Evolutionary conservation across 805 yeast species (phyloP).

Genomic region (Metschnikowia picachoensis): DNA sequence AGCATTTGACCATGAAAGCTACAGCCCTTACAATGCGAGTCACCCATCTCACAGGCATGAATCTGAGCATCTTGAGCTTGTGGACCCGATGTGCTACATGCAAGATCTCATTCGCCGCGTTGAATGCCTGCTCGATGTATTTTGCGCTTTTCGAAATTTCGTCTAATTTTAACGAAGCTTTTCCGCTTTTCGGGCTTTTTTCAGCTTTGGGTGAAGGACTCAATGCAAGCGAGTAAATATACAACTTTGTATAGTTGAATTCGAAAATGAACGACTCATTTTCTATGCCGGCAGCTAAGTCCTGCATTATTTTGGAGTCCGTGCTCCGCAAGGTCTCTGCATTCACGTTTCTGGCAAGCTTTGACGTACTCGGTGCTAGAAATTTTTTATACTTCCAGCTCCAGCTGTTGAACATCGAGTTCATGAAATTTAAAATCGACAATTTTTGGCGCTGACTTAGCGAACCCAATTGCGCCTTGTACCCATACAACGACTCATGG

Average conservation of each 20-base stretch:
- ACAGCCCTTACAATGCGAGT: constrained; percentile 82
- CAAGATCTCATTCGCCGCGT: constrained; percentile 77
- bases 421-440: constrained; percentile 64
- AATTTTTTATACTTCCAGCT: constrained; percentile 55
- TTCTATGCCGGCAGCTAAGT: constrained; percentile 46
- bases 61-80: constrained; percentile 56
- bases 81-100: constrained; percentile 69
- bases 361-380: constrained; percentile 46
- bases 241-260: constrained; percentile 77
- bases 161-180: constrained; percentile 47
- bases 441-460: constrained; percentile 62
- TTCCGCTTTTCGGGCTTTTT: constrained; percentile 12
- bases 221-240: constrained; percentile 79
- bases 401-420: constrained; percentile 82
- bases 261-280: constrained; percentile 75
- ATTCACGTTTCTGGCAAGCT: constrained; percentile 31
- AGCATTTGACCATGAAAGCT: constrained; percentile 85
- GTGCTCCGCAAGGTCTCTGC: constrained; percentile 25
- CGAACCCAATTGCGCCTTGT: constrained; percentile 49
- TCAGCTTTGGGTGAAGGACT: constrained; percentile 34
- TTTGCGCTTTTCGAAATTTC: constrained; percentile 70
- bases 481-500: constrained; percentile 76
- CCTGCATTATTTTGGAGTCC: constrained; percentile 35
- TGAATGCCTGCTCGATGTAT: constrained; percentile 77
- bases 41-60: constrained; percentile 92